These are phyloP conservation scores for Proliferodiscus dingleyae DNA, from an alignment of 2,329 filamentous ascomycete genomes.

Conservation along the genomic window DNA sequence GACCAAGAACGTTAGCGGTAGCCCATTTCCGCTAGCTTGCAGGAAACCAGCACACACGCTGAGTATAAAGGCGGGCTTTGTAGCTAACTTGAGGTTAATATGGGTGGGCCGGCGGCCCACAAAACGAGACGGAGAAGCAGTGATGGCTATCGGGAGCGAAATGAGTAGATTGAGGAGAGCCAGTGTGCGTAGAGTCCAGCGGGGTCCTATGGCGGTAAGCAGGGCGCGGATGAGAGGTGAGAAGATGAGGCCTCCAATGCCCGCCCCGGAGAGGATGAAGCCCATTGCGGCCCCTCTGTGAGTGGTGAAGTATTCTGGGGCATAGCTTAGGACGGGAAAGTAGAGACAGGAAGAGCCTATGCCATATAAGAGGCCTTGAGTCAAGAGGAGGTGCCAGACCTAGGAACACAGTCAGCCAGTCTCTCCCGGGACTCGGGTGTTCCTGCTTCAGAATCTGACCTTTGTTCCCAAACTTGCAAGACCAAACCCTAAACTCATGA, in stretches of 20 bases:
- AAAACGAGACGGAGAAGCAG: conserved; percentile 37
- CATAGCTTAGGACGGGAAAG: conserved; percentile 39
- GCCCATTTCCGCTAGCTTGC: conserved; percentile 41
- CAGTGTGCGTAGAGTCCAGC: conserved; percentile 40
- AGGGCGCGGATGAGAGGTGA: conserved; percentile 38
- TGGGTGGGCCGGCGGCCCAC: conserved; percentile 34
- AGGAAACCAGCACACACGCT: conserved; percentile 37
- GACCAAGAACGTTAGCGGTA: conserved; percentile 44
- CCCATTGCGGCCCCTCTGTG: conserved; percentile 43
- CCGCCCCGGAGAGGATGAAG: conserved; percentile 39
- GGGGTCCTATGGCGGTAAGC: conserved; percentile 38
- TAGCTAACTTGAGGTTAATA: conserved; percentile 35
- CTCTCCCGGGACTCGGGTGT: not conserved
- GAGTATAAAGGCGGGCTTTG: conserved; percentile 38
- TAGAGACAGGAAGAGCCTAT: conserved; percentile 39
- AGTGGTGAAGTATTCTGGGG: conserved; percentile 46
- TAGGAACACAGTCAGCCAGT: conserved; percentile 11
- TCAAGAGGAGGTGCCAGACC: conserved; percentile 41
- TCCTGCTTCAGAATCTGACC: conserved; percentile 9
- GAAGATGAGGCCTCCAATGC: conserved; percentile 39
- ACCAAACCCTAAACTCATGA: conserved; percentile 40
- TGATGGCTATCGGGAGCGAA: conserved; percentile 37
- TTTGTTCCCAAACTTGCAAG: conserved; percentile 35
- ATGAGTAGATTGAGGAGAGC: conserved; percentile 35
- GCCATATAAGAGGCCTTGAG: conserved; percentile 44